Percentiles rank a stretch among this genome's conserved stretches.
Evolutionary conservation across 1,284 basidiomycete genomes (phyloP).

Genomic region (Pulchroboletus neoregius): DNA sequence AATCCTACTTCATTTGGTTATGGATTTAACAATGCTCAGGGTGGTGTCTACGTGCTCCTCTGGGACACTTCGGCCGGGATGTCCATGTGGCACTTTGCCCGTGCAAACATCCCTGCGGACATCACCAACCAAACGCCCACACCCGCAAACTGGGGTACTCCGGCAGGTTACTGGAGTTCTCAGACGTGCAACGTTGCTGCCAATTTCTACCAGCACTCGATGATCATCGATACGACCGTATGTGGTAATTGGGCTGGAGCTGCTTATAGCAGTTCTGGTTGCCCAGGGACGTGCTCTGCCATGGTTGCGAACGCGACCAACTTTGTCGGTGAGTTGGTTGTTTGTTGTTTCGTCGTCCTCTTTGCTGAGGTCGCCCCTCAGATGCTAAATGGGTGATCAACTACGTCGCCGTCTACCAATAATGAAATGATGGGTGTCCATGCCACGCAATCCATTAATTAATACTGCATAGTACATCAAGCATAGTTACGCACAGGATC

Average conservation of each 20-base stretch:
- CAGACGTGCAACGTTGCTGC: constrained; percentile 56
- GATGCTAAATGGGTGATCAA: constrained; percentile 60
- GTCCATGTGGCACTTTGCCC: constrained; percentile 74
- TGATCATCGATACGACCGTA: constrained; percentile 66
- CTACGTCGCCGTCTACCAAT: constrained; percentile 40
- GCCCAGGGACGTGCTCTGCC: constrained; percentile 66
- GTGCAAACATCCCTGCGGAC: constrained; percentile 65
- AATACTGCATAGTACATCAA: no score
- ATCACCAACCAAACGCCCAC: constrained; percentile 54
- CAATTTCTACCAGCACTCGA: constrained; percentile 68
- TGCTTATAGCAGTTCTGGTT: constrained; percentile 53
- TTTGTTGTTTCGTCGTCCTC: not conserved
- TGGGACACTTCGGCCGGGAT: constrained; percentile 63
- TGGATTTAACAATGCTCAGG: constrained; percentile 61
- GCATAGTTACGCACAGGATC: not conserved
- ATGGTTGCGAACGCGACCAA: constrained; percentile 62
- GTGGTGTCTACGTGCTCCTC: constrained; percentile 74
- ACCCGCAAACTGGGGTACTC: constrained; percentile 64
- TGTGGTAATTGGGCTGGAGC: constrained; percentile 59
- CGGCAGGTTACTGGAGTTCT: constrained; percentile 62
- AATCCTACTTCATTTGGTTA: constrained; percentile 55
- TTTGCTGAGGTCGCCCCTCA: constrained; percentile 22
- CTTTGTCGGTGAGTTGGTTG: constrained; percentile 48
- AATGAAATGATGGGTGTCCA: not conserved
- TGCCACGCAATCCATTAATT: not conserved